phyloP scores from a whole-genome alignment of 768 basidiomycete genomes.

The Tylopilus intermedius region DNA sequence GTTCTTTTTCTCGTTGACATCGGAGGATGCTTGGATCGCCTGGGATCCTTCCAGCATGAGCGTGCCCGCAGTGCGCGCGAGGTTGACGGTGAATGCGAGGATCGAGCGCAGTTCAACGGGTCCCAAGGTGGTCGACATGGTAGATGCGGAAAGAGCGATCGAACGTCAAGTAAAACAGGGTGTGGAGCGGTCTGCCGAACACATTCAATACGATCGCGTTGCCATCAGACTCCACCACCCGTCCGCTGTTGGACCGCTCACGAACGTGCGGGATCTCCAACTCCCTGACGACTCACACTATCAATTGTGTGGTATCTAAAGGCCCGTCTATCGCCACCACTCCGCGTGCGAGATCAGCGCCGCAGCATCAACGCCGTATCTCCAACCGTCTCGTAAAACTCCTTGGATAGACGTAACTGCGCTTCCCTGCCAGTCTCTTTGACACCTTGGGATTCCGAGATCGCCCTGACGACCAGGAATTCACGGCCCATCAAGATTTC shows the following conservation, averaged over 20 bases:
- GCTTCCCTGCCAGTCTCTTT: slow-evolving; percentile 53
- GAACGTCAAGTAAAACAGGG: not conserved
- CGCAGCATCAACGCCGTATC: slow-evolving; percentile 50
- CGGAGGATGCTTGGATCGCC: slow-evolving; percentile 58
- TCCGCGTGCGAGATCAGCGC: not conserved
- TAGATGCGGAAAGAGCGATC: slow-evolving; percentile 3
- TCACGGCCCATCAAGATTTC: slow-evolving; percentile 73
- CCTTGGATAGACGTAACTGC: slow-evolving; percentile 72
- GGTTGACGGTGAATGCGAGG: slow-evolving; percentile 60
- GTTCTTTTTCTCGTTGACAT: slow-evolving; percentile 84
- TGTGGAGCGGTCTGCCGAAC: not conserved
- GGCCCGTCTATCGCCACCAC: not conserved
- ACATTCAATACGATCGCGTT: not conserved
- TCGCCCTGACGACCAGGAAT: slow-evolving; percentile 69
- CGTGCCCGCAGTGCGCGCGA: slow-evolving; percentile 71
- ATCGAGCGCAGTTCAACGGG: slow-evolving; percentile 51
- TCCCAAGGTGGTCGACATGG: slow-evolving; percentile 32
- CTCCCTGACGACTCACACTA: not conserved
- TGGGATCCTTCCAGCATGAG: slow-evolving; percentile 74
- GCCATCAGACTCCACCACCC: not conserved
- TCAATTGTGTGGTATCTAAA: not conserved
- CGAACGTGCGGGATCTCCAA: slow-evolving; percentile 5
- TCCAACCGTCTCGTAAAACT: slow-evolving; percentile 77
- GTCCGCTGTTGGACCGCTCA: not conserved
- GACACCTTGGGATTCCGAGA: slow-evolving; percentile 49